A percentile compares a stretch with the other conserved stretches of the same genome.
phyloP scores from a whole-genome alignment of 2,329 filamentous ascomycete genomes.

The Pestalotiopsis sp. region DNA sequence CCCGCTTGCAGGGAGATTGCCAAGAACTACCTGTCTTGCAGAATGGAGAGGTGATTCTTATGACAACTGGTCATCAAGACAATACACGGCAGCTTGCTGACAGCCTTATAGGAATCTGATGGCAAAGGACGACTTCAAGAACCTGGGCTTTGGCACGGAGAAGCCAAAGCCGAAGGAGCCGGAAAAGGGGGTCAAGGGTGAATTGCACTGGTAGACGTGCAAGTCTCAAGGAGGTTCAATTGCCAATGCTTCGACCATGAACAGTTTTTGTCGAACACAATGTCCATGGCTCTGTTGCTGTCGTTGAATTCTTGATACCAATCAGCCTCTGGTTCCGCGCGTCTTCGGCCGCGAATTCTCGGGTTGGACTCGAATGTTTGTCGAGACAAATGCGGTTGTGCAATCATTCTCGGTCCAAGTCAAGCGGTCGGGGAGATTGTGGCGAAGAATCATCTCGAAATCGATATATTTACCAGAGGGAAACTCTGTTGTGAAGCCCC shows the following conservation, averaged over 20 bases:
- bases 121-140: slow-evolving; percentile 93
- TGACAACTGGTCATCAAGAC: background rate
- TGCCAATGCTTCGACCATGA: background rate
- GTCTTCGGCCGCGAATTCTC: background rate
- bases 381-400: background rate
- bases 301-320: background rate
- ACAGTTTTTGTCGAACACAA: background rate
- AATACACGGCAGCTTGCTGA: background rate
- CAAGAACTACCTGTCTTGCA: slow-evolving; percentile 85
- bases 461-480: background rate
- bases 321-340: background rate
- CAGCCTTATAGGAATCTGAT: slow-evolving; percentile 75
- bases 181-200: slow-evolving; percentile 32
- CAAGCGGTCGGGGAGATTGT: background rate
- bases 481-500: background rate
- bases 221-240: background rate
- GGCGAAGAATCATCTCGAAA: background rate
- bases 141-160: slow-evolving; percentile 71
- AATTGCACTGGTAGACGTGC: slow-evolving; percentile 31
- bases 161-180: slow-evolving; percentile 23
- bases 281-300: background rate
- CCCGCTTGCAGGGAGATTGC: slow-evolving; percentile 81
- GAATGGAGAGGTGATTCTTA: slow-evolving; percentile 82
- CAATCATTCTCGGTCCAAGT: background rate
- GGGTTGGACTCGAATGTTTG: background rate